Base-by-base conservation (phyloP, 2,329 filamentous ascomycete genomes). In the Amesomyces nigricolor region DNA sequence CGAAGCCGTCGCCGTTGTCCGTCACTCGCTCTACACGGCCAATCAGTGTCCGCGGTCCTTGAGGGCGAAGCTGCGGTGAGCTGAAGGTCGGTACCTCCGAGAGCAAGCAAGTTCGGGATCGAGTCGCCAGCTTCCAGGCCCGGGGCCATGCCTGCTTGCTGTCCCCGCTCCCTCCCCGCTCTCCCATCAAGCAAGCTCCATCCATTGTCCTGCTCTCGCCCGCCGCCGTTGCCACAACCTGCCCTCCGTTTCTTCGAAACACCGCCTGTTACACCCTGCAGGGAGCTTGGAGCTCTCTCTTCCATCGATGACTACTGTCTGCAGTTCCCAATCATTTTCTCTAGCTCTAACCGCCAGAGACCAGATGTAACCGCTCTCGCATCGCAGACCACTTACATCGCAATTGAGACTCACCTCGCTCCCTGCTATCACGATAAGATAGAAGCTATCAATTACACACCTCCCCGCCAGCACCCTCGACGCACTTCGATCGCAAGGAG, bases 401-500 rank as follows among this genome's bases (percentile, higher is more conserved):
- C 61, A 64, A 65, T 63, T 64, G 57, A 63, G 39, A 30, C 35
- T 51, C 43, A 29, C 59, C 48, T 22, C 44, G 19, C 56, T 43
- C 42, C 37, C 48, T 35, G 43, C 49, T 61, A 57, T 58, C 62
- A 65, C 8, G 64, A 66, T 65, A 61, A 58, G 64, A 57, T 56
- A 58, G 17, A 53, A 52, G 51, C 48, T 57, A 62, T 61, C 58
- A 44, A 38, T 52, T 49, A 52, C 56, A 45, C 61, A 38, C 54
- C 58, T 56, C 54, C 58, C 55, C 58, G 52, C 57, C 60, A 53
- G 47, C 49, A 37, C 60, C 55, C 47, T 62, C 54, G 54, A 64
- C 62, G 13, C 16, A 9, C 44, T 29, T 37, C 14, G 32, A 60
- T 66, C 71, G 73, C 72, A 79, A 82, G 80, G 79, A 80, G 76